Conservation (phyloP, 2,329 filamentous ascomycete species). For the Cladosporium halotolerans region DNA sequence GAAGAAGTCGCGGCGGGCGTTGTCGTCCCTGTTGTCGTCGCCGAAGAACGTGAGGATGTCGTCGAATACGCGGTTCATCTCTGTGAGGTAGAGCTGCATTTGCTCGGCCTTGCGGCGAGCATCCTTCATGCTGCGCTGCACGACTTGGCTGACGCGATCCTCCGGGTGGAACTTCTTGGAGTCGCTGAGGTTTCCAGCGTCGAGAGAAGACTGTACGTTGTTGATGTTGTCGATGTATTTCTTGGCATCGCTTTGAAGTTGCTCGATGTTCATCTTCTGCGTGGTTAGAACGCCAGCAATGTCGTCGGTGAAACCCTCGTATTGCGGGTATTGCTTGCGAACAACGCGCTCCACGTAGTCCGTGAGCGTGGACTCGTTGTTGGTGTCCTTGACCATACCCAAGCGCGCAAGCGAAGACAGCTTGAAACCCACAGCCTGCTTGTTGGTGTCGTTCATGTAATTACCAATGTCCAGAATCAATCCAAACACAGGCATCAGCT, state of each 20-base stretch:
- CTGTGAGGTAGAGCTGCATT: slow-evolving; percentile 85
- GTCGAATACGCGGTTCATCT: slow-evolving; percentile 85
- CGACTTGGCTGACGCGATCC: slow-evolving; percentile 85
- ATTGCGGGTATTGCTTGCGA: slow-evolving; percentile 91
- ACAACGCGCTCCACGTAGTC: slow-evolving; percentile 96
- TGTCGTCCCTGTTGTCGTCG: slow-evolving; percentile 86
- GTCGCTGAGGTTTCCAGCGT: slow-evolving; percentile 89
- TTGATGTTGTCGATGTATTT: slow-evolving; percentile 92
- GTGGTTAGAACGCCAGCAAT: slow-evolving; percentile 70
- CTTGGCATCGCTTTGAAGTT: slow-evolving; percentile 78
- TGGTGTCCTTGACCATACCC: slow-evolving; percentile 98
- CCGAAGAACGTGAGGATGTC: slow-evolving; percentile 97
- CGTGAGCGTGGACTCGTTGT: slow-evolving; percentile 93
- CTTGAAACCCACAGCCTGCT: slow-evolving; percentile 97
- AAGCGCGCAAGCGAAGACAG: slow-evolving; percentile 86
- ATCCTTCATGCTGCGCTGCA: slow-evolving; percentile 93
- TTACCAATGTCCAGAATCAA: slow-evolving; percentile 97
- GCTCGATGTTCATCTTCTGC: slow-evolving; percentile 93
- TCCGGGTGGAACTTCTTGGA: slow-evolving; percentile 97
- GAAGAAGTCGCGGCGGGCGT: slow-evolving; percentile 92
- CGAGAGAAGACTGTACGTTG: slow-evolving; percentile 86
- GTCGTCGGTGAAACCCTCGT: slow-evolving; percentile 82
- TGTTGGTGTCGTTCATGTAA: slow-evolving; percentile 99
- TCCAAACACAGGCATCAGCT: slow-evolving; percentile 91
- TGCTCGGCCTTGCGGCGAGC: slow-evolving; percentile 92